These are phyloP conservation scores for Trichoderma simmonsii DNA, from an alignment of 2,329 filamentous ascomycete species.

Conservation along the genomic window DNA sequence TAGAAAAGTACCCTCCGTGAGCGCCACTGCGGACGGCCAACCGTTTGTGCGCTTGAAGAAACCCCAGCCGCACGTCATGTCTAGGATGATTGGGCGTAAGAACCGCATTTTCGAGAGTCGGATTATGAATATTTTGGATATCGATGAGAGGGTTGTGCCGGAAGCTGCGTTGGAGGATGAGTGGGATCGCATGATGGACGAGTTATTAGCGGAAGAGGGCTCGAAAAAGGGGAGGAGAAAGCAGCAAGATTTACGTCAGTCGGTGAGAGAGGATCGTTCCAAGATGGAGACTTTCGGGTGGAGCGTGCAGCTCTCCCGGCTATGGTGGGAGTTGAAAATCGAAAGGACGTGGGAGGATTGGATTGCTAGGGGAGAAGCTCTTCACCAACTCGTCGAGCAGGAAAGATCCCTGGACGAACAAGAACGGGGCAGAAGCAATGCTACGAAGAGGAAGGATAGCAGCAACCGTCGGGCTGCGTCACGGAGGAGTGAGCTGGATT, in stretches of 20 bases:
- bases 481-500: not conserved
- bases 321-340: conserved; percentile 34
- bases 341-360: conserved; percentile 36
- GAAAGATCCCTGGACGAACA: conserved; percentile 34
- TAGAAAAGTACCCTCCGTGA: conserved; percentile 53
- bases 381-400: conserved; percentile 39
- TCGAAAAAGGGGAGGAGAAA: not conserved
- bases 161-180: conserved; percentile 42
- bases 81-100: conserved; percentile 55
- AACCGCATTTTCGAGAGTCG: conserved; percentile 42
- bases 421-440: conserved; percentile 20
- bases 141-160: conserved; percentile 38
- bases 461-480: not conserved
- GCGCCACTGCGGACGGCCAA: conserved; percentile 50
- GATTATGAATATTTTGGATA: conserved; percentile 35
- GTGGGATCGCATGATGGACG: conserved; percentile 44
- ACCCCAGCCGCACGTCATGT: conserved; percentile 59
- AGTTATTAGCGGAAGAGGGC: conserved; percentile 25
- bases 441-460: not conserved
- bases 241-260: not conserved
- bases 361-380: conserved; percentile 40
- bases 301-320: conserved; percentile 29
- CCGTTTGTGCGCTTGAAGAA: conserved; percentile 66
- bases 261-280: not conserved
- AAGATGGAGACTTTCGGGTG: conserved; percentile 31